Base-by-base conservation (phyloP, 2,329 filamentous ascomycete species). In the Epichloe amarillans region DNA sequence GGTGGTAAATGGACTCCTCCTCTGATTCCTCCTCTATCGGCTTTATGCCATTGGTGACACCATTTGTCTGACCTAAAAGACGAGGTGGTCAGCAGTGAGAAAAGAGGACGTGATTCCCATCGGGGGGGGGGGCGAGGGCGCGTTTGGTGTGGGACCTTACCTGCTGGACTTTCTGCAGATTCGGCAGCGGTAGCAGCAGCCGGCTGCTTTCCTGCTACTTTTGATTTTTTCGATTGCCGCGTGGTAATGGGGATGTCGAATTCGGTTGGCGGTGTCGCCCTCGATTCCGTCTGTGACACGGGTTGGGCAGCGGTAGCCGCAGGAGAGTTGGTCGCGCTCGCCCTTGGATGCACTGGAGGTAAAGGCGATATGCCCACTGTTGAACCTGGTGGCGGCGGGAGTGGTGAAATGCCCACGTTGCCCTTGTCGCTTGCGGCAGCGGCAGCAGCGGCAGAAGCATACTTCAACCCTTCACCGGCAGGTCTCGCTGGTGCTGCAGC, bases 361-460 rank as follows among this genome's bases (percentile, higher is more conserved):
- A 73, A 64, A 57, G 72, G 67, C 44, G 71, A 68, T 52, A 73
- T 69, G 53, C 68, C 66, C 11, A 72, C 62, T 51, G 69, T 64
- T 42, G 74, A 67, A 38, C 86, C 85, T 30, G 89, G 89, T 60
- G 93, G 93, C 55, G 93, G 91, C 50, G 93, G 93, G 62, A 97
- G 74, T 40, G 93, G 93, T 52, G 91, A 84, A 62, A 98, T 96
- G 26, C 93, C 93, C 33, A 97, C 84, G 64, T 84, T 91, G 71
- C 88, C 90, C 69, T 73, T 79, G 58, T 95, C 89, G 65, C 82
- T 89, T 44, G 90, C 88, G 1, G 93, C 91, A 0, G 91, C 93
- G 0, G 93, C 93, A 0, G 93, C 93, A 0, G 93, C 93, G 0
- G 93, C 93, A 38, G 93, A 97, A 43, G 93, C 93, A 65, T 98